Evolutionary conservation across 2,329 filamentous ascomycete species (phyloP), one percentile per base, ranked within the genome.

Genomic region (Onygenales sp.): DNA sequence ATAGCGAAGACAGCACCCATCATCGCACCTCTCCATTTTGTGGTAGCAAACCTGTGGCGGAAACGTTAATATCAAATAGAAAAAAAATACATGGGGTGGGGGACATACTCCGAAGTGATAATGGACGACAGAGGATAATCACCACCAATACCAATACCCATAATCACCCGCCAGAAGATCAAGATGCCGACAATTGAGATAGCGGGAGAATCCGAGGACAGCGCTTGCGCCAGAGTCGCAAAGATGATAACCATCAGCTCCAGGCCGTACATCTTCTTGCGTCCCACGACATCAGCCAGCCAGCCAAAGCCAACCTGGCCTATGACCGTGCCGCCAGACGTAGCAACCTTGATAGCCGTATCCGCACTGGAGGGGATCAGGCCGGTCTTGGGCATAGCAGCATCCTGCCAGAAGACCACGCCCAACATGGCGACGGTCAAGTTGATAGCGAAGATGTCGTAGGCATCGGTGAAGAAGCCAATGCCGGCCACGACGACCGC

Each of bases 1-100:
- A 91, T 92, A 60, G 87, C 86, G 64, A 93, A 93, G 52, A 93
- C 88, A 13, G 86, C 78, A 36, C 82, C 86, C 84, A 94, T 91
- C 85, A 93, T 93, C 59, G 87, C 87, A 60, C 87, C 88, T 69
- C 88, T 77, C 83, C 87, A 91, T 70, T 86, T 89, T 51, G 87
- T 92, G 3, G 86, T 91, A 9, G 88, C 87, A 63, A 93, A 93
- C 61, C 81, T 82, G 59, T 10, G 11, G 43, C 8, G 21, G 7
- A 21, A 17, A 13, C 31, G 13, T 54, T 13, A 56, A 39, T 17
- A 14, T 31, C 32, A 8, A 13, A n/a, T n/a, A n/a, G n/a, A n/a
- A n/a, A n/a, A n/a, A n/a, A n/a, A n/a, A n/a, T n/a, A 8, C 21
- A 14, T 9, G 27, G 8, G 44, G 8, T 47, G 21, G 21, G 47